A percentile compares a stretch with the other conserved stretches of the same genome.
Conservation (phyloP, 2,329 filamentous ascomycete genomes). For the Salinomyces thailandicus region DNA sequence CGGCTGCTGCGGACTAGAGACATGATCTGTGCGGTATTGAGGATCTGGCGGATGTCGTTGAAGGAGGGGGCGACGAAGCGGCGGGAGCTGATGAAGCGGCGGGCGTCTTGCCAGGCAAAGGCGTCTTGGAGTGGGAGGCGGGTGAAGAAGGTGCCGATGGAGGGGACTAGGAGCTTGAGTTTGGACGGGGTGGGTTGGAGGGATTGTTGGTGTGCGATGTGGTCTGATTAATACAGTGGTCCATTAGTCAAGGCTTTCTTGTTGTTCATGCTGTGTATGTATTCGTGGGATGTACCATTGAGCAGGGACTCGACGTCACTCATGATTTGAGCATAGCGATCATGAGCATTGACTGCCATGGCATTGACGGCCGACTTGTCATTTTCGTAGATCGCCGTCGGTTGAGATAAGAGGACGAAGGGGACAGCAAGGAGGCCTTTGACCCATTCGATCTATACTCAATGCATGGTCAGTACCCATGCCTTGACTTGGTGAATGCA, state of each 20-base stretch:
- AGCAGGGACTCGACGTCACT: slow-evolving; percentile 85
- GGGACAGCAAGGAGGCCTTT: slow-evolving; percentile 82
- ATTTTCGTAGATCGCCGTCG: slow-evolving; percentile 71
- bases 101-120: slow-evolving; percentile 80
- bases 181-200: slow-evolving; percentile 54
- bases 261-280: neutral
- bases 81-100: slow-evolving; percentile 76
- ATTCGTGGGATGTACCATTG: slow-evolving; percentile 31
- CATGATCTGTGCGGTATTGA: slow-evolving; percentile 93
- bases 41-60: slow-evolving; percentile 85
- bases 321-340: slow-evolving; percentile 91
- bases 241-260: neutral
- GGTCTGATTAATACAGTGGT: slow-evolving; percentile 46
- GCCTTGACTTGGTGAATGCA: too few species aligned
- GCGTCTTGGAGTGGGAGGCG: slow-evolving; percentile 75
- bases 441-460: slow-evolving; percentile 62
- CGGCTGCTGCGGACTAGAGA: slow-evolving; percentile 65
- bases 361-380: slow-evolving; percentile 48
- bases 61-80: slow-evolving; percentile 94
- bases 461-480: too few species aligned
- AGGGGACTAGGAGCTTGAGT: slow-evolving; percentile 81
- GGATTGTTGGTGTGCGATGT: slow-evolving; percentile 64
- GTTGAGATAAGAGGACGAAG: slow-evolving; percentile 92
- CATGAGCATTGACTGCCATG: slow-evolving; percentile 70
- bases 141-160: slow-evolving; percentile 90